Conservation (phyloP, 768 basidiomycete species). For the Myochromella boudieri region DNA sequence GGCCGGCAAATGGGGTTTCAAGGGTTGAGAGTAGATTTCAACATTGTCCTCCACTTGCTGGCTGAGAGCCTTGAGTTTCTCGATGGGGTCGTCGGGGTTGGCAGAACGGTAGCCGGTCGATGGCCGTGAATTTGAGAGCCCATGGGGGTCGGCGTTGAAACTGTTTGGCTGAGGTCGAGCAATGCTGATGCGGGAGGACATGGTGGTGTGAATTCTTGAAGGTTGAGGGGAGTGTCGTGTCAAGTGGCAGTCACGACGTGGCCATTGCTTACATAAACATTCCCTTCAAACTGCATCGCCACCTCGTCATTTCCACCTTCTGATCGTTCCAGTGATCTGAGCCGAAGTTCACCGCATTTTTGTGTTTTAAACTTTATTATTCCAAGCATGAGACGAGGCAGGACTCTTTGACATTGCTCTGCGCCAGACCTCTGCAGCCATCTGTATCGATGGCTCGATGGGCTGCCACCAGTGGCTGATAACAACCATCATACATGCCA, state of each 20-base stretch:
- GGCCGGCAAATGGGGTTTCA: constrained; percentile 91
- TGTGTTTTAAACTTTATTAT: too few relatives aligned
- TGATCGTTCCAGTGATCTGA: background rate
- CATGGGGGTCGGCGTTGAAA: constrained; percentile 75
- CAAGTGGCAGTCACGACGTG: constrained; percentile 49
- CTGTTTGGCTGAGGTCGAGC: constrained; percentile 63
- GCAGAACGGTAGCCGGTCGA: constrained; percentile 77
- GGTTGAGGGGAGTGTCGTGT: constrained; percentile 45
- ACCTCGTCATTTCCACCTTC: too few relatives aligned
- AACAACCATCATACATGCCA: too few relatives aligned
- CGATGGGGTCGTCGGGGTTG: constrained; percentile 79
- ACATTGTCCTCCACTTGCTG: constrained; percentile 87
- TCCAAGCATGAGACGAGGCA: too few relatives aligned
- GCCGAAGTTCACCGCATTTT: background rate
- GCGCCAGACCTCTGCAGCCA: too few relatives aligned
- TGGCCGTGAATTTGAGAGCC: constrained; percentile 69
- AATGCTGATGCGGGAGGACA: constrained; percentile 84
- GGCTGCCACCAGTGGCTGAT: too few relatives aligned
- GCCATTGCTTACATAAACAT: constrained; percentile 37
- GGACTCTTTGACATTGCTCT: too few relatives aligned
- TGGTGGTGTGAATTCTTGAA: constrained; percentile 38
- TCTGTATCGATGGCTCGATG: too few relatives aligned
- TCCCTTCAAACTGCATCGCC: constrained; percentile 1
- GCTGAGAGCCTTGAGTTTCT: constrained; percentile 69
- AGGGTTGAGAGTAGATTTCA: constrained; percentile 90